A percentile compares a stretch with the other conserved stretches of the same genome.
These are phyloP conservation scores for Cubamyces sp. DNA, from an alignment of 768 basidiomycete genomes.

Conservation along the genomic window DNA sequence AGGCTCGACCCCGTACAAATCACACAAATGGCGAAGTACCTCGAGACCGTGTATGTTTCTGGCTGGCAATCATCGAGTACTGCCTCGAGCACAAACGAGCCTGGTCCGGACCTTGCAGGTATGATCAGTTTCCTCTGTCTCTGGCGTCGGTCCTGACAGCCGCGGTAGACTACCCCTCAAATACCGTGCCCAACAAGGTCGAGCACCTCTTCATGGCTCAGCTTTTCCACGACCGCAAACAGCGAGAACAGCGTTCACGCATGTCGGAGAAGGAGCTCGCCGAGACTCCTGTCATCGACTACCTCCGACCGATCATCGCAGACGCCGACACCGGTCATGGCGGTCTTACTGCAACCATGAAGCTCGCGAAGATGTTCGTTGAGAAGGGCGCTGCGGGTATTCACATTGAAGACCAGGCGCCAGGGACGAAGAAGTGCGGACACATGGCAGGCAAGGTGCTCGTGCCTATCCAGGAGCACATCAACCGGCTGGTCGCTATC, in stretches of 20 bases:
- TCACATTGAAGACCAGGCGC: slow-evolving; percentile 97
- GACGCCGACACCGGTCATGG: slow-evolving; percentile 99
- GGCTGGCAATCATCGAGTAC: slow-evolving; percentile 96
- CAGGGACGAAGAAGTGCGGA: slow-evolving; percentile 95
- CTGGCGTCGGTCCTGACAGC: background rate
- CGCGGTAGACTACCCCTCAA: slow-evolving; percentile 87
- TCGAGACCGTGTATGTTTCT: slow-evolving; percentile 98
- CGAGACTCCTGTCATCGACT: slow-evolving; percentile 76
- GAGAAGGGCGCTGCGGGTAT: slow-evolving; percentile 98
- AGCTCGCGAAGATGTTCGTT: slow-evolving; percentile 97
- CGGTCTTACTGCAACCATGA: slow-evolving; percentile 97
- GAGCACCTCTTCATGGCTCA: slow-evolving; percentile 98
- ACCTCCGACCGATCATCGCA: slow-evolving; percentile 92
- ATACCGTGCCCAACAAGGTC: slow-evolving; percentile 98
- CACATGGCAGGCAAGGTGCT: slow-evolving; percentile 97
- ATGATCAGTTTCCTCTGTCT: slow-evolving; percentile 26
- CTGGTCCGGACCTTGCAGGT: slow-evolving; percentile 98
- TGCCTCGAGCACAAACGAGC: slow-evolving; percentile 92
- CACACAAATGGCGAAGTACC: slow-evolving; percentile 98
- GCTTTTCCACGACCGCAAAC: slow-evolving; percentile 98
- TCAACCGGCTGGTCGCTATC: slow-evolving; percentile 96
- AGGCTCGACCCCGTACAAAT: slow-evolving; percentile 98
- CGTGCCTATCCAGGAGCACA: slow-evolving; percentile 96
- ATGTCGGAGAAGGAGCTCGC: slow-evolving; percentile 74
- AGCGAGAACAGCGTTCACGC: slow-evolving; percentile 76